Percentiles rank a stretch among this genome's conserved stretches.
These are phyloP conservation scores for Stachybotrys elegans DNA, from an alignment of 2,329 filamentous ascomycete genomes.

Conservation along the genomic window DNA sequence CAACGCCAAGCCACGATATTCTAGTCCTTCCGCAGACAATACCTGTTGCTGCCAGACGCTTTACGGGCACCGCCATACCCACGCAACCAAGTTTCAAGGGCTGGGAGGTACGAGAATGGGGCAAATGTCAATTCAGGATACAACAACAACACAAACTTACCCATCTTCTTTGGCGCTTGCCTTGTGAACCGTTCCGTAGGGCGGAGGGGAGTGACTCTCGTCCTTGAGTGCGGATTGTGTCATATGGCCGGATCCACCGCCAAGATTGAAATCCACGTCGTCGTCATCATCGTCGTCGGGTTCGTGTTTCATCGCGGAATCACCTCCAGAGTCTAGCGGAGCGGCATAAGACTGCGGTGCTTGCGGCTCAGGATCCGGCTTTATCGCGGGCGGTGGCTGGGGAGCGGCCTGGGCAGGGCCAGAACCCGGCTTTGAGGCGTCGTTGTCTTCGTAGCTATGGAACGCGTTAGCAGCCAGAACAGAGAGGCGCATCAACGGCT, in stretches of 20 bases:
- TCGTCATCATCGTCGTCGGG: constrained; percentile 49
- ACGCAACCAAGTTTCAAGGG: not conserved
- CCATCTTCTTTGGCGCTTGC: constrained; percentile 58
- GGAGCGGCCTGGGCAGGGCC: constrained; percentile 27
- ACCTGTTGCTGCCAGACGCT: not conserved
- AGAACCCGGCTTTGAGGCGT: constrained; percentile 40
- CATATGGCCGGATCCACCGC: constrained; percentile 31
- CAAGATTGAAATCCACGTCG: constrained; percentile 55
- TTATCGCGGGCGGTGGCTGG: constrained; percentile 20
- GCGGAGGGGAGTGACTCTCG: constrained; percentile 25
- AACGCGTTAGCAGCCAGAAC: not conserved
- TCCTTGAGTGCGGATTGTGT: constrained; percentile 17
- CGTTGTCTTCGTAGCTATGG: constrained; percentile 62
- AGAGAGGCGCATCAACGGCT: not conserved
- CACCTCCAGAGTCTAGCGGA: constrained; percentile 19
- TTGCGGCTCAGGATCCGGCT: constrained; percentile 21
- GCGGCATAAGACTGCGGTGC: constrained; percentile 12
- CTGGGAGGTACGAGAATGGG: not conserved
- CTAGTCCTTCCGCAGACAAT: not conserved
- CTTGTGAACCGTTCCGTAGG: constrained; percentile 37
- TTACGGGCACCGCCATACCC: not conserved
- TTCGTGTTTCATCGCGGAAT: constrained; percentile 39
- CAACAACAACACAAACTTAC: constrained; percentile 26
- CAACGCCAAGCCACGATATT: too few relatives aligned
- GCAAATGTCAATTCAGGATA: not conserved